These are phyloP conservation scores for Pseudogymnoascus sp. DNA, from an alignment of 2,329 filamentous ascomycete genomes.

Conservation along the genomic window DNA sequence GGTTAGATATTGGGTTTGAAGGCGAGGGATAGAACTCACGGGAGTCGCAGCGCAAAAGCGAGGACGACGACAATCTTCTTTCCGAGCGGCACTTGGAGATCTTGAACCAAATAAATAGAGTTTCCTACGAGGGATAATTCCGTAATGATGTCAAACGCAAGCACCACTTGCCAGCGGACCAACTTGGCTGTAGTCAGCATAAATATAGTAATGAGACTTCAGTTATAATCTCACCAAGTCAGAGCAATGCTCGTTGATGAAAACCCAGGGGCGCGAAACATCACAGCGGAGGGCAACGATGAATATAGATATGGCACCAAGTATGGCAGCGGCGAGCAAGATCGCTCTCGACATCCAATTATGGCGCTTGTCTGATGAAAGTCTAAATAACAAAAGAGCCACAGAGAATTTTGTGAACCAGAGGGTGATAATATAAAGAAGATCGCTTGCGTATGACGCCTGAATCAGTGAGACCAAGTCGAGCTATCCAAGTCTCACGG, in stretches of 20 bases:
- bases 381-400: slow-evolving; percentile 36
- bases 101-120: slow-evolving; percentile 31
- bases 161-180: slow-evolving; percentile 33
- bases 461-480: slow-evolving; percentile 15
- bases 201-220: background rate
- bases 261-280: slow-evolving; percentile 31
- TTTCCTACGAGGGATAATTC: slow-evolving; percentile 34
- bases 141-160: slow-evolving; percentile 34
- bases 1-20: slow-evolving; percentile 3
- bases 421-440: slow-evolving; percentile 36
- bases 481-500: background rate
- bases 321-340: slow-evolving; percentile 31
- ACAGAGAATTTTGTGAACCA: slow-evolving; percentile 39
- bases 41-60: slow-evolving; percentile 36
- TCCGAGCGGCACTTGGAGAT: slow-evolving; percentile 31
- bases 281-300: slow-evolving; percentile 36
- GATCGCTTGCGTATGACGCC: slow-evolving; percentile 34
- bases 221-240: slow-evolving; percentile 26
- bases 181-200: slow-evolving; percentile 22
- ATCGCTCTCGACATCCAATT: slow-evolving; percentile 30
- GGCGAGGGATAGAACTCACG: slow-evolving; percentile 25
- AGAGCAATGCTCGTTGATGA: slow-evolving; percentile 26
- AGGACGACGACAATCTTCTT: slow-evolving; percentile 35
- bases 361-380: slow-evolving; percentile 38
- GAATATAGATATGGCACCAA: slow-evolving; percentile 34